Evolutionary conservation across 1,284 basidiomycete genomes (phyloP), one percentile per base, ranked within the genome.

Genomic region (Abortiporus biennis): DNA sequence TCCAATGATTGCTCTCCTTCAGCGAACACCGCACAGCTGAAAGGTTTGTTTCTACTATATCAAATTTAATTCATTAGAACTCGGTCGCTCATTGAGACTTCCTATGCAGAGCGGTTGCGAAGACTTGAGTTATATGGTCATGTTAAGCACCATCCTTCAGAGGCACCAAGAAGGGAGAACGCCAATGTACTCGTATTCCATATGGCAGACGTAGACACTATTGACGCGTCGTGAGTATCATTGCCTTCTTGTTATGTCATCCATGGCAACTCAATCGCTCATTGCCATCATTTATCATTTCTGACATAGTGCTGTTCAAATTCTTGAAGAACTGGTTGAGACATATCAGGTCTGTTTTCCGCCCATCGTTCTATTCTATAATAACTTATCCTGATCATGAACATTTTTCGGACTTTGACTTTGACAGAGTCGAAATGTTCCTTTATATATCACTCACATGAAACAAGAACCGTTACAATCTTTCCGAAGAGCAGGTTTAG

Each of bases 1-100:
- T n/a, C 12, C 12, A 16, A 5, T 29, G 27, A 8, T 21, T 37
- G 11, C n/a, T 20, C 21, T 12, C 21, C 5, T 21, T 36, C 42
- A 87, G 87, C 92, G 16, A 95, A 95, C 58, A 92, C 91, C 15
- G 87, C 88, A 24, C 89, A 92, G 52, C 66, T 94, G n/a, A 88
- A 88, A 68, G 78, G 78, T 78, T 49, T 12, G 50, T 43, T 37
- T 6, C 9, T 8, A 21, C 38, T 35, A 38, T 20, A 13, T n/a
- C n/a, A n/a, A n/a, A n/a, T n/a, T n/a, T n/a, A n/a, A n/a, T n/a
- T n/a, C n/a, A n/a, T n/a, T n/a, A n/a, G n/a, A n/a, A n/a, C n/a
- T n/a, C n/a, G n/a, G n/a, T n/a, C n/a, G n/a, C n/a, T n/a, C n/a
- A n/a, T n/a, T 27, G 12, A 42, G 8, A 24, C 38, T 19, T 36